Evolutionary conservation across 306 rosid species (phyloP), one percentile per base, ranked within the genome.

Genomic region (Senna tora): DNA sequence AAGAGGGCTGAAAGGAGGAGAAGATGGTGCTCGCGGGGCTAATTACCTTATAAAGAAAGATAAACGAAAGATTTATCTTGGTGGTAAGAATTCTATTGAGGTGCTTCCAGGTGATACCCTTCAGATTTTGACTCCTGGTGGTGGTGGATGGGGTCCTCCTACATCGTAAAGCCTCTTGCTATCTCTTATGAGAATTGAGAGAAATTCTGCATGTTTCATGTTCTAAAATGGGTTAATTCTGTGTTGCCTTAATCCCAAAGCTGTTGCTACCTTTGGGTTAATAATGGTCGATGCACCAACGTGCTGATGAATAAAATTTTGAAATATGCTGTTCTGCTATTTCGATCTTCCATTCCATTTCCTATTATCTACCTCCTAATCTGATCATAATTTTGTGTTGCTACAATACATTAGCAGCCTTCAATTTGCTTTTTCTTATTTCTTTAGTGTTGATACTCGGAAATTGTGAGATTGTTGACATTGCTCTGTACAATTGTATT

Each of bases 141-240:
- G 98, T 49, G 98, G 97, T 25, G 97, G 96, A 79, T 90, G 96
- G 89, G 98, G 98, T 54, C 84, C 79, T 78, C 77, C 82, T n/a
- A n/a, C n/a, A 10, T 16, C 12, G 19, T 38, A 61, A 34, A 34
- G 10, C 9, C 14, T n/a, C 17, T 25, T 25, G n/a, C 15, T 16
- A 33, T 59, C 16, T 17, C 9, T 4, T 38, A 46, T 5, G n/a
- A 11, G 41, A 36, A 38, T 34, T 10, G n/a, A 11, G 41, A 36
- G 17, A 61, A 50, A 11, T 17, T 6, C 25, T 49, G n/a, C 54
- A 16, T 17, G 25, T 38, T 16, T 20, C 47, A 61, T 38, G 16
- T 61, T 38, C 67, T 42, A 2, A 17, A 5, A n/a, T 58, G 65
- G 28, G 66, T 16, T 60, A 4, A 33, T 4, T 25, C 33, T 50